Base-by-base conservation (phyloP, 2,329 filamentous ascomycete species). In the Fusarium scirpi region DNA sequence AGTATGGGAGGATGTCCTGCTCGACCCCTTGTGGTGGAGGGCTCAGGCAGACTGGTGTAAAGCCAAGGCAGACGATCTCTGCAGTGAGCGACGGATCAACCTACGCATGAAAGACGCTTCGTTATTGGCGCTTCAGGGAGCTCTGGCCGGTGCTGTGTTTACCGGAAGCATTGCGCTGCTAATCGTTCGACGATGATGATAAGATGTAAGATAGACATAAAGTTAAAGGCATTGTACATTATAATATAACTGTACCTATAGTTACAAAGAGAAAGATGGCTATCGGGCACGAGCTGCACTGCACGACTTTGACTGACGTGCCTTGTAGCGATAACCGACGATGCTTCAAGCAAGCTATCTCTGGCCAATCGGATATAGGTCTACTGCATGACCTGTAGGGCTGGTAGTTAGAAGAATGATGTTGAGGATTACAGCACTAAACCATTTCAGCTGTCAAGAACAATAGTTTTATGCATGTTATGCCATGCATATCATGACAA, bases 21-120 rank as follows among this genome's bases (percentile, higher is more conserved):
- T 76, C 16, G 79, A 85, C 41, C 82, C 82, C 3, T 69, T 74
- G 6, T 77, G 79, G 64, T 89, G 87, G 83, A 85, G 81, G 72
- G 81, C 83, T 9, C 82, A 81, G 6, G 72, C 86, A 8, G 75
- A 81, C 44, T 77, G 79, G 64, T 89, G 87, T 83, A 85, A 81
- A 73, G 81, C 83, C 9, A 82, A 81, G 6, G 72, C 87, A 8
- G 75, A 81, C 43, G 90, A 93, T 68, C 78, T 93, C 18, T 88
- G 86, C 80, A 93, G 91, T 79, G 89, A 93, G 59, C 84, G 89
- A 70, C 82, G 81, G 65, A 82, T 94, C 74, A 83, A 86, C 51
- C 75, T 93, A 66, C 87, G 87, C 45, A 92, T 92, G 83, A 86
- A 88, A 55, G 92, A 94, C 74, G 81, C 91, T 32, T 93, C 92